Evolutionary conservation across 2,329 filamentous ascomycete genomes (phyloP).

Genomic region (Eutypa lata): DNA sequence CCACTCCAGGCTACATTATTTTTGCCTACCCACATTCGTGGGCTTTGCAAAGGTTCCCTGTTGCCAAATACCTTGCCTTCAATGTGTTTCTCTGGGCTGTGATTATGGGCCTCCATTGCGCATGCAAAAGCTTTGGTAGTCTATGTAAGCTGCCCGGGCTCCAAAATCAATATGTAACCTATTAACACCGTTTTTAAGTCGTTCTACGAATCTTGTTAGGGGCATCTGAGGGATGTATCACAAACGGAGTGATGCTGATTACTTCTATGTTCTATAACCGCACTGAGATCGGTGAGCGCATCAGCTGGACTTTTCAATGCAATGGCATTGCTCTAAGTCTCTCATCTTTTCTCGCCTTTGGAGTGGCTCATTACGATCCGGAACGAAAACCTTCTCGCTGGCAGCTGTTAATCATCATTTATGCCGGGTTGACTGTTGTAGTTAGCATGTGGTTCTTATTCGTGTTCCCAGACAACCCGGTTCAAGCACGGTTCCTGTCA

Average conservation of each 20-base stretch:
- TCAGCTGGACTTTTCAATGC: slow-evolving; percentile 5
- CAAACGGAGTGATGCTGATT: slow-evolving; percentile 2
- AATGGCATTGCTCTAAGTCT: slow-evolving; percentile 1
- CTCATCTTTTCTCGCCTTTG: slow-evolving; percentile 2
- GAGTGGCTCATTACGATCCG: slow-evolving; percentile 1
- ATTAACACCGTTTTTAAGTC: neutral
- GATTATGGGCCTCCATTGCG: slow-evolving; percentile 4
- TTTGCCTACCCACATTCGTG: slow-evolving; percentile 5
- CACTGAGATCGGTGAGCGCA: slow-evolving; percentile 4
- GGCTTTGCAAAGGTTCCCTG: slow-evolving; percentile 3
- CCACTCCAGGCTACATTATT: slow-evolving; percentile 2
- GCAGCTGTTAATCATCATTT: slow-evolving; percentile 5
- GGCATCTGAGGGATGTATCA: slow-evolving; percentile 3
- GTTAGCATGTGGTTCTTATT: neutral
- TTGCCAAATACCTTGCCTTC: slow-evolving; percentile 5
- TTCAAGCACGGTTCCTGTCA: slow-evolving; percentile 3
- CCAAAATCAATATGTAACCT: no score
- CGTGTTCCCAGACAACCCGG: slow-evolving; percentile 4
- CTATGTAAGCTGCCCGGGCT: slow-evolving; percentile 1
- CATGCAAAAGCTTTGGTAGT: slow-evolving; percentile 3
- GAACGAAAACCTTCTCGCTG: slow-evolving; percentile 1
- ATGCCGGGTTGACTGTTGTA: neutral
- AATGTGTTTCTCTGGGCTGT: slow-evolving; percentile 5
- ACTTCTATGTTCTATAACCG: slow-evolving; percentile 7
- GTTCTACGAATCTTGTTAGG: slow-evolving; percentile 4